Evolutionary conservation across 306 rosid species (phyloP).

Genomic region (Phaseolus lunatus): DNA sequence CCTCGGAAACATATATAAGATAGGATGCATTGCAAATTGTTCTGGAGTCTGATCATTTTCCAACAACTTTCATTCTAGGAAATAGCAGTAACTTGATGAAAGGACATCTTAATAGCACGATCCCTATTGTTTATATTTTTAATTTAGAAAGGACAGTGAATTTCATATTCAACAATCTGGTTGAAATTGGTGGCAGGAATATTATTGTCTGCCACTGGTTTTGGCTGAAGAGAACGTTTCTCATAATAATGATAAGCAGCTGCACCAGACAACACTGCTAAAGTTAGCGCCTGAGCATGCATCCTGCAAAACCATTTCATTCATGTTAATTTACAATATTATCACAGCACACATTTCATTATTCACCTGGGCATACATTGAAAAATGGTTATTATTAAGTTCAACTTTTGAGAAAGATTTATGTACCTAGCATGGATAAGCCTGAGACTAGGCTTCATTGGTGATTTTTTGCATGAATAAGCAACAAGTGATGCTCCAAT

Average conservation of each 20-base stretch:
- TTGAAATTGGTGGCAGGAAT: constrained; percentile 34
- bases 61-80: neutral
- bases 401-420: neutral
- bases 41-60: neutral
- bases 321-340: neutral
- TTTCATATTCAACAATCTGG: constrained; percentile 31
- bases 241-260: constrained; percentile 79
- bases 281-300: constrained; percentile 87
- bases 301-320: constrained; percentile 51
- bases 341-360: neutral
- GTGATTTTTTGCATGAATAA: constrained; percentile 58
- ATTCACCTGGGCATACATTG: neutral
- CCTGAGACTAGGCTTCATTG: constrained; percentile 81
- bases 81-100: neutral
- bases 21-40: neutral
- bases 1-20: constrained; percentile 1
- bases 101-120: neutral
- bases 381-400: neutral
- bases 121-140: neutral
- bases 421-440: constrained; percentile 86
- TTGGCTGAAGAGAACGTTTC: constrained; percentile 36
- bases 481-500: constrained; percentile 71
- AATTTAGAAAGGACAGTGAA: constrained; percentile 40
- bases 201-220: neutral
- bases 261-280: constrained; percentile 81